phyloP scores from a whole-genome alignment of 306 rosid genomes.

The Gastrolobium villosum region DNA sequence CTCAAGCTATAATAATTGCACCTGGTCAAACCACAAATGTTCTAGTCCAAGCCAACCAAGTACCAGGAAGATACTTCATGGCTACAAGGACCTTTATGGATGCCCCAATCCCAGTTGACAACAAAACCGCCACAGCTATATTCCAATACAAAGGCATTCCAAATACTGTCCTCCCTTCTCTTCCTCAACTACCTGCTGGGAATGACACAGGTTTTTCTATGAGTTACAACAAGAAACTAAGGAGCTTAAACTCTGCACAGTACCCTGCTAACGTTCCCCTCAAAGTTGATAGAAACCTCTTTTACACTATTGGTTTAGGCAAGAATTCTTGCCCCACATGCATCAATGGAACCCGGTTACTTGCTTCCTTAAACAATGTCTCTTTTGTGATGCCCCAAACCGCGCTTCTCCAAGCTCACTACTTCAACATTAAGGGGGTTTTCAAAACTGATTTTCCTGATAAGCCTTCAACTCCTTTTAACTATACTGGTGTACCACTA shows the following conservation, averaged over 20 bases:
- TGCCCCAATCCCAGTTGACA: constrained; percentile 72
- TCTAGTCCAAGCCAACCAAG: constrained; percentile 71
- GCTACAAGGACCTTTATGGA: constrained; percentile 79
- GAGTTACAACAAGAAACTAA: constrained; percentile 63
- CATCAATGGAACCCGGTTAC: constrained; percentile 74
- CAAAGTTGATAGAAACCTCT: constrained; percentile 74
- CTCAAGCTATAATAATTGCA: constrained; percentile 73
- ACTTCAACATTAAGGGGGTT: constrained; percentile 73
- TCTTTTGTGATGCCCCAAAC: constrained; percentile 79
- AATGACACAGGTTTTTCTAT: constrained; percentile 73
- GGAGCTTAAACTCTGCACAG: constrained; percentile 66
- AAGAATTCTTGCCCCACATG: constrained; percentile 71
- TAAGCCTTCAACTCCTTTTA: constrained; percentile 64
- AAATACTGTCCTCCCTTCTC: constrained; percentile 72
- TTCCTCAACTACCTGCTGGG: constrained; percentile 67
- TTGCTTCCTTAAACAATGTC: constrained; percentile 85
- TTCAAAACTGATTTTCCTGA: constrained; percentile 83
- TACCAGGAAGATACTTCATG: constrained; percentile 73
- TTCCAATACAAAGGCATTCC: constrained; percentile 79
- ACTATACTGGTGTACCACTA: constrained; percentile 78
- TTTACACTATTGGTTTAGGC: constrained; percentile 80
- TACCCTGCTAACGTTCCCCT: constrained; percentile 87
- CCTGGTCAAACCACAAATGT: constrained; percentile 96
- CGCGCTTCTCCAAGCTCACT: constrained; percentile 89
- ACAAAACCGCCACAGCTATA: constrained; percentile 83